Evolutionary conservation across 2,329 filamentous ascomycete species (phyloP), one percentile per base, ranked within the genome.

Genomic region (Cladosporium cucumerinum): DNA sequence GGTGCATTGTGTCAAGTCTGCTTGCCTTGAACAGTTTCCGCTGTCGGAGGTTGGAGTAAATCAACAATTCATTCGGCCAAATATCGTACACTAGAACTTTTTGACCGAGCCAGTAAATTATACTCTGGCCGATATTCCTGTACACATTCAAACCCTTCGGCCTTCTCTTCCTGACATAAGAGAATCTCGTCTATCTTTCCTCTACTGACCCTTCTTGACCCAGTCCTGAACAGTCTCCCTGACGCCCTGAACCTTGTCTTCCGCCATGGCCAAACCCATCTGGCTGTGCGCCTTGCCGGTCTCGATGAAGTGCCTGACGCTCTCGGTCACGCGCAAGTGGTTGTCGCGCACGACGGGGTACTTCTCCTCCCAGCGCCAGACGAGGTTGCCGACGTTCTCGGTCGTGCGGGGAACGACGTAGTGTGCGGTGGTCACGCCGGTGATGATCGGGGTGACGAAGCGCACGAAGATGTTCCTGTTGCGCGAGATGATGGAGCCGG

Each of bases 311-410:
- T 88, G 84, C 76, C 86, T 82, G 67, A 93, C 82, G 54, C 87
- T 83, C 73, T 91, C 87, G 67, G 89, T 87, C 61, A 90, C 82
- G 73, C 85, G 82, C 67, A 94, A 72, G 80, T 99, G 95, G 65
- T 91, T 86, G 72, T 97, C 89, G 21, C 92, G 90, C 63, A 99
- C 77, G 21, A 85, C 89, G 5, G 95, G 95, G 75, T 93, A 91
- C 73, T 85, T 87, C 84, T 96, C 86, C 87, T 99, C 95, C 78
- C 95, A 99, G 76, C 87, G 88, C 95, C 95, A 99, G 54, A 90
- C 81, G 75, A 98, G 82, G 75, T 94, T 89, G 51, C 89, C 88
- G 30, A 96, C 87, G 79, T 99, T 99, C 77, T 87, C 83, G 85
- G 93, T 96, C 49, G 95, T 99, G 69, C 95, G 83, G 52, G 95